phyloP scores from a whole-genome alignment of 2,329 filamentous ascomycete species.

The Aspergillus sp. region DNA sequence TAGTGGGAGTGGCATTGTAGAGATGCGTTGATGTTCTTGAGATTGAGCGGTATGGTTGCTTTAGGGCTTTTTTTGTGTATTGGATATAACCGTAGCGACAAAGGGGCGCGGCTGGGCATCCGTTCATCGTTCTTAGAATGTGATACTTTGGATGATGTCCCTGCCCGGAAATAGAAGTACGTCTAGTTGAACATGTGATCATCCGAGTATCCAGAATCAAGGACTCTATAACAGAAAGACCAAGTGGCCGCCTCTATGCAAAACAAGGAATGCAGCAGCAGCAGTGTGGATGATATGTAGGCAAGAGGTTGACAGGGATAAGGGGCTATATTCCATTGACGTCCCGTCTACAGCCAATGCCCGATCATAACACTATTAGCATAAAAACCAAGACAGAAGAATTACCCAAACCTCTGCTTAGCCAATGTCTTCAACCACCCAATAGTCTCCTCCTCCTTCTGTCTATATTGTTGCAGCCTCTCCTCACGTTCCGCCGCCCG shows the following conservation, averaged over 20 bases:
- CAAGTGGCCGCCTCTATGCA: no score
- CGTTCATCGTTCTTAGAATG: no score
- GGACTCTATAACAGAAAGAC: no score
- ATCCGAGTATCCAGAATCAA: no score
- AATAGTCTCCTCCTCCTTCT: conserved; percentile 83
- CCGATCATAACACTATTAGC: not conserved
- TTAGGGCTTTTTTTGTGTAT: conserved; percentile 11
- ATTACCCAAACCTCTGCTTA: conserved; percentile 69
- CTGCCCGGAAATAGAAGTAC: no score
- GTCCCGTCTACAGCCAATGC: not conserved
- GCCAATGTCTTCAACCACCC: conserved; percentile 77
- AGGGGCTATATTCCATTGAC: not conserved
- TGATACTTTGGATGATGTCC: no score
- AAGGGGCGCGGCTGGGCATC: no score
- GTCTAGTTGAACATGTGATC: no score
- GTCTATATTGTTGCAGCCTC: conserved; percentile 66
- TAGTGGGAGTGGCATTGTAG: conserved; percentile 7
- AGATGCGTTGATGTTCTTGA: conserved; percentile 11
- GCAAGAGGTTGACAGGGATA: no score
- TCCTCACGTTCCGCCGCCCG: conserved; percentile 78
- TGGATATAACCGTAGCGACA: not conserved
- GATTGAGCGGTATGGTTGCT: conserved; percentile 18
- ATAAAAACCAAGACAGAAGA: not conserved
- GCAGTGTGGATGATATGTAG: no score
- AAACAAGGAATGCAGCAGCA: no score